phyloP scores from a whole-genome alignment of 2,329 filamentous ascomycete genomes.

The Neurospora sp. region DNA sequence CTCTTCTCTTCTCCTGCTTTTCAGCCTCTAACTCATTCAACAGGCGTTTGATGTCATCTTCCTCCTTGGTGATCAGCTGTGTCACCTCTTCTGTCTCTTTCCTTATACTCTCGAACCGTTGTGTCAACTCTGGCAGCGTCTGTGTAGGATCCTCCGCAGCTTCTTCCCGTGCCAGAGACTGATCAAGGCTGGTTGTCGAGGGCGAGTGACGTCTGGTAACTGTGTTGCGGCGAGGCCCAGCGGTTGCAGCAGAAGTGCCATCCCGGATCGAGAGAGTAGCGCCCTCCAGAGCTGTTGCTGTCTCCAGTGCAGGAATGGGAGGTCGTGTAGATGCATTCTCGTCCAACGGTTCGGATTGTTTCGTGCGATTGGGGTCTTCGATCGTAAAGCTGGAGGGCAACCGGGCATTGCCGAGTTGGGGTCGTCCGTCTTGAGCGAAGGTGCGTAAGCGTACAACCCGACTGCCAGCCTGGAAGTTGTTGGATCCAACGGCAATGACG shows the following conservation, averaged over 20 bases:
- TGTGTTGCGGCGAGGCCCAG: constrained; percentile 50
- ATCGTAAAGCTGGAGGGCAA: constrained; percentile 46
- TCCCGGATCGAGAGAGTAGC: constrained; percentile 57
- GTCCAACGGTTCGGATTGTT: constrained; percentile 34
- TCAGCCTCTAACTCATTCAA: constrained; percentile 64
- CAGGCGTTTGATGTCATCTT: constrained; percentile 57
- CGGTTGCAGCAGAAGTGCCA: constrained; percentile 32
- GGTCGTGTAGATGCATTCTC: constrained; percentile 39
- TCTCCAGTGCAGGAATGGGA: constrained; percentile 49
- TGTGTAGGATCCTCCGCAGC: constrained; percentile 48
- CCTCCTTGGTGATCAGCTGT: constrained; percentile 59
- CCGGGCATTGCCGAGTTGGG: constrained; percentile 47
- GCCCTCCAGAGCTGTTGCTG: constrained; percentile 51
- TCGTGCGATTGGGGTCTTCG: constrained; percentile 36
- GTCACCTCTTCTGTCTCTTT: constrained; percentile 76
- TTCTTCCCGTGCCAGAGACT: constrained; percentile 31
- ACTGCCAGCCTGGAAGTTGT: constrained; percentile 88
- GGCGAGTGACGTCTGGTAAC: constrained; percentile 70
- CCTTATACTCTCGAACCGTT: constrained; percentile 68
- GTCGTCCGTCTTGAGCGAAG: constrained; percentile 53
- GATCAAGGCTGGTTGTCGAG: constrained; percentile 50
- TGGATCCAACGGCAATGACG: constrained; percentile 81
- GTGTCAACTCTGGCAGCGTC: constrained; percentile 68
- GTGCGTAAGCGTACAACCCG: constrained; percentile 77
- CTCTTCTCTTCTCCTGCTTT: constrained; percentile 66